Conservation (phyloP, 257 asterid species). For the Verbena officinalis region DNA sequence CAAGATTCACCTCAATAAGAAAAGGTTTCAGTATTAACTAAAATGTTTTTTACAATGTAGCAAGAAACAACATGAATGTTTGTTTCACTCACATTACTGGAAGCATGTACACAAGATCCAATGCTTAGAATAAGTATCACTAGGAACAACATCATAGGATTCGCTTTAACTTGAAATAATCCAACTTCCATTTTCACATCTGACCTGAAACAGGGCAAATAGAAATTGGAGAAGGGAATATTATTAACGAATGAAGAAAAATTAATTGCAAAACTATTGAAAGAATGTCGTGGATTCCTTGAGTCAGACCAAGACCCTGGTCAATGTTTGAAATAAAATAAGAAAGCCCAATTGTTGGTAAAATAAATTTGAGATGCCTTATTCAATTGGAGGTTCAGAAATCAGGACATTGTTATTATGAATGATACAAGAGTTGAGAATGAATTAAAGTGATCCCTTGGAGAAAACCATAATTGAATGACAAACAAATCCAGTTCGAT, state of each 20-base stretch:
- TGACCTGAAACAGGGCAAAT: slow-evolving; percentile 10
- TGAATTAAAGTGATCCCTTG: no score
- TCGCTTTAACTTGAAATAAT: slow-evolving; percentile 8
- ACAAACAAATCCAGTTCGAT: no score
- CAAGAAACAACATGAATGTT: neutral
- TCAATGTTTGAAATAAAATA: neutral
- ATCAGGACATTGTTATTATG: no score
- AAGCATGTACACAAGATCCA: slow-evolving; percentile 21
- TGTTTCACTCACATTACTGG: slow-evolving; percentile 38
- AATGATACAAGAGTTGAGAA: no score
- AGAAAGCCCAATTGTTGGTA: no score
- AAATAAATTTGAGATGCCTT: no score
- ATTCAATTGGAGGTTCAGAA: no score
- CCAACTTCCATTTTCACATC: slow-evolving; percentile 34
- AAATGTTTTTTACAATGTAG: neutral
- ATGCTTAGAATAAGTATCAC: slow-evolving; percentile 30
- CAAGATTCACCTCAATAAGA: neutral
- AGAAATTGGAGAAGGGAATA: neutral
- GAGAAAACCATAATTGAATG: no score
- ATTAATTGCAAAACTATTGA: neutral
- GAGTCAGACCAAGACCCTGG: slow-evolving; percentile 5
- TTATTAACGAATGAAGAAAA: neutral
- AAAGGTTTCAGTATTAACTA: neutral
- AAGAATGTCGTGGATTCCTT: neutral
- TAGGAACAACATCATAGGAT: slow-evolving; percentile 12